Evolutionary conservation across 2,329 filamentous ascomycete species (phyloP).

Genomic region (Dactylellina cionopaga): DNA sequence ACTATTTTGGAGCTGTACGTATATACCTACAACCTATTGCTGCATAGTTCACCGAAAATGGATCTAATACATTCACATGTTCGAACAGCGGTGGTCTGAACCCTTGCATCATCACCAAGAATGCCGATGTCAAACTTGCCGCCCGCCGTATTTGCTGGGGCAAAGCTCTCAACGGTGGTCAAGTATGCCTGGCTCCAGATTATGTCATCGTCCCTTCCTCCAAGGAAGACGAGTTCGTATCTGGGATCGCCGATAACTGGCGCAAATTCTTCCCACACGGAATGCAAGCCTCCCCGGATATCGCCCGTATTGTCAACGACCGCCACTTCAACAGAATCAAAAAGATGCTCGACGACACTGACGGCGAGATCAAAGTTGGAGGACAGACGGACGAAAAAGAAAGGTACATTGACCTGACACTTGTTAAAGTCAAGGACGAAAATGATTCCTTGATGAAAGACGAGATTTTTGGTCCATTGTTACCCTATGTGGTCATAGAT

Average conservation of each 20-base stretch:
- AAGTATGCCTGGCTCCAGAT: constrained; percentile 93
- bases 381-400: constrained; percentile 82
- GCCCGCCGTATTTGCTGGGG: constrained; percentile 88
- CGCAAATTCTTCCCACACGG: constrained; percentile 86
- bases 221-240: constrained; percentile 71
- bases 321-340: constrained; percentile 83
- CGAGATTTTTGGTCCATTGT: constrained; percentile 92
- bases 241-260: constrained; percentile 75
- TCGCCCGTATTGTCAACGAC: constrained; percentile 81
- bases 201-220: constrained; percentile 81
- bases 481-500: constrained; percentile 71
- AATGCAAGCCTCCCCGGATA: constrained; percentile 79
- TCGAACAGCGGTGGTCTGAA: constrained; percentile 75
- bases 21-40: neutral
- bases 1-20: constrained; percentile 79
- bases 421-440: constrained; percentile 80
- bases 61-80: neutral
- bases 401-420: constrained; percentile 88
- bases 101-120: constrained; percentile 88
- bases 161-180: constrained; percentile 85
- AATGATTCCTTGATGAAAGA: constrained; percentile 81
- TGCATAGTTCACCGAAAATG: no score
- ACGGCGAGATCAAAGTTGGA: constrained; percentile 86
- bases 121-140: constrained; percentile 80
- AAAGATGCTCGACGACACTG: constrained; percentile 85